Base-by-base conservation (phyloP, 2,329 filamentous ascomycete genomes). In the Curvularia eragrostidis region DNA sequence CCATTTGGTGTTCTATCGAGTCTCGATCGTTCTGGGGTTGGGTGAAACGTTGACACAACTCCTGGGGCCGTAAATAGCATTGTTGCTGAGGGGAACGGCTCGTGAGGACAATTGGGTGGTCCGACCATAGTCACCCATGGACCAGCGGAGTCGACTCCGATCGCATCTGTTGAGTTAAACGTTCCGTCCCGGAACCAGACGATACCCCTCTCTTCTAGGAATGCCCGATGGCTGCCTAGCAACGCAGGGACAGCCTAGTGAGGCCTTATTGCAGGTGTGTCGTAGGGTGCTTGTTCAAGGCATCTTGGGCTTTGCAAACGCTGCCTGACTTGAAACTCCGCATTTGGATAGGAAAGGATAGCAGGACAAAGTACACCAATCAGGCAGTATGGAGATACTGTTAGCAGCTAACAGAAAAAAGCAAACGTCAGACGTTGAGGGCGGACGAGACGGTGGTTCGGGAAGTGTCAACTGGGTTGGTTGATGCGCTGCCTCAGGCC, bases 91-190 rank as follows among this genome's bases (percentile, higher is more conserved):
- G 24, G 24, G 24, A 19, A 12, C 28, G 38, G n/a, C 13, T 19
- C 13, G 32, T 19, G 30, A 52, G 28, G 36, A 34, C 43, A 18
- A 23, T 53, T 48, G 43, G 36, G 49, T 49, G 30, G 44, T 18
- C 39, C 41, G 36, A 34, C 18, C 36, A 23, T 36, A 15, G 49
- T 36, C 28, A 38, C 24, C 32, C 9, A 21, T 42, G 26, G 26
- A n/a, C 30, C 24, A n/a, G 54, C 49, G 54, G 54, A 53, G 54
- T 28, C 18, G 43, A 36, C 51, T 53, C 54, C 54, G 54, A 23
- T 13, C 23, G 18, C 34, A 52, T 10, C 19, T 44, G 41, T 19
- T 41, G 28, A 57, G 48, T 43, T 53, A 38, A 36, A 26, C 8
- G 36, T 53, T 53, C 43, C 49, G 54, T 52, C 43, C 21, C 43